Conservation (phyloP, 2,329 filamentous ascomycete genomes). For the Cladosporium halotolerans region DNA sequence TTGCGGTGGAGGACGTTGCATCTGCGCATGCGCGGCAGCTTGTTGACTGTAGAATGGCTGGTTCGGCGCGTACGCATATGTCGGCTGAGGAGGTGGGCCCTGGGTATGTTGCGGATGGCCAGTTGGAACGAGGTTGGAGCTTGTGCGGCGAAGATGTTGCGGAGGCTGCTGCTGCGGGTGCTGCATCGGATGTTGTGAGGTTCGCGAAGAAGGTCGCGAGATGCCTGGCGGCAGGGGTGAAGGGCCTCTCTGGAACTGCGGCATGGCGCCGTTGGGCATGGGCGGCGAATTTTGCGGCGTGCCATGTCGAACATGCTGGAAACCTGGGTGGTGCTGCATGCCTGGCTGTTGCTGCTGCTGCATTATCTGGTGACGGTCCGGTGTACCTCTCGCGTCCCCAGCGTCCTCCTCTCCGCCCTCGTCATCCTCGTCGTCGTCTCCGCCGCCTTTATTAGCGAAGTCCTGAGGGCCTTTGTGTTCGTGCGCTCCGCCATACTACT, state of each 20-base stretch:
- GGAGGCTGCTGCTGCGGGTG: conserved; percentile 43
- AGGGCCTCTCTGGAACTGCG: conserved; percentile 65
- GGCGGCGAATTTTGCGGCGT: conserved; percentile 85
- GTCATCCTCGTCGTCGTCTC: conserved; percentile 68
- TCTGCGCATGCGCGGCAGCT: conserved; percentile 49
- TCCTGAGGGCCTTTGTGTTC: conserved; percentile 95
- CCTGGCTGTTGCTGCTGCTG: conserved; percentile 32
- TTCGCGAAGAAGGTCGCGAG: conserved; percentile 74
- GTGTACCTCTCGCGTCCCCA: conserved; percentile 58
- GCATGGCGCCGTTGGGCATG: conserved; percentile 64
- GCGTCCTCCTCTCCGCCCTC: conserved; percentile 57
- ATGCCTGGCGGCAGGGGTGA: conserved; percentile 73
- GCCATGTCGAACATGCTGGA: conserved; percentile 73
- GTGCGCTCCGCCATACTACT: conserved; percentile 81
- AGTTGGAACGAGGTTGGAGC: conserved; percentile 65
- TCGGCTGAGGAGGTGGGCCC: conserved; percentile 52
- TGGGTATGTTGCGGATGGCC: conserved; percentile 51
- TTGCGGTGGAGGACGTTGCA: conserved; percentile 32
- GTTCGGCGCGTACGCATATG: conserved; percentile 78
- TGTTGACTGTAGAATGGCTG: conserved; percentile 69
- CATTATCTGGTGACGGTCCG: conserved; percentile 51
- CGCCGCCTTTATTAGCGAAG: conserved; percentile 72
- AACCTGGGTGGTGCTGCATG: conserved; percentile 52
- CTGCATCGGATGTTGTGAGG: conserved; percentile 57
- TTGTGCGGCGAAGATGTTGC: conserved; percentile 57